phyloP scores from a whole-genome alignment of 768 basidiomycete genomes.

The Boletales sp. region DNA sequence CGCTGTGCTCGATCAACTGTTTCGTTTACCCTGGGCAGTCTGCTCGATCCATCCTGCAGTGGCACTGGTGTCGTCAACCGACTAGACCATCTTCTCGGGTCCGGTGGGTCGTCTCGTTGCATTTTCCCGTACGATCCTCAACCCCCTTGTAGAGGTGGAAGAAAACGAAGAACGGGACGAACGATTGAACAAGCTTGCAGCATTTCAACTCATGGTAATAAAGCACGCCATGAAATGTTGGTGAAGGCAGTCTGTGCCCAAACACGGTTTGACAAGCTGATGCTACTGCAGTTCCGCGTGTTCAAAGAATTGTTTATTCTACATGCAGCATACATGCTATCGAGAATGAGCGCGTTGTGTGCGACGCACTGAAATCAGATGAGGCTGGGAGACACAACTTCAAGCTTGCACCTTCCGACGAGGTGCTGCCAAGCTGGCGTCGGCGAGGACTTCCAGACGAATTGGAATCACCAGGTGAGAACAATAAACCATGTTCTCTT shows the following conservation, averaged over 20 bases:
- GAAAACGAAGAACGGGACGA: conserved; percentile 56
- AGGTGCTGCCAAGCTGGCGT: conserved; percentile 80
- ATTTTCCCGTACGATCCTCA: not conserved
- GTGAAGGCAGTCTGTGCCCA: conserved; percentile 22
- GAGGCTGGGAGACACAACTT: conserved; percentile 65
- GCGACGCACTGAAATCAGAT: conserved; percentile 62
- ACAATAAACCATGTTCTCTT: not conserved
- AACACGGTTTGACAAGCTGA: conserved; percentile 6
- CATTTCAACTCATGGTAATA: conserved; percentile 89
- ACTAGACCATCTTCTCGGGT: conserved; percentile 76
- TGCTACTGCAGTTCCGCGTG: conserved; percentile 59
- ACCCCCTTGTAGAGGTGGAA: conserved; percentile 44
- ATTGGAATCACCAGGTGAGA: conserved; percentile 51
- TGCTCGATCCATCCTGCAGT: conserved; percentile 96
- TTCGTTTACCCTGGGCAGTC: conserved; percentile 37
- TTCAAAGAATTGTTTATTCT: conserved; percentile 86
- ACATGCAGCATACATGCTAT: conserved; percentile 92
- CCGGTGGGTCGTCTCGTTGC: conserved; percentile 43
- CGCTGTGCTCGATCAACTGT: not conserved
- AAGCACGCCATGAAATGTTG: conserved; percentile 93
- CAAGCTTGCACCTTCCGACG: conserved; percentile 56
- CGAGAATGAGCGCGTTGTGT: conserved; percentile 93
- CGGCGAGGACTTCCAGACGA: conserved; percentile 73
- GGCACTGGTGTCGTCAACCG: conserved; percentile 92
- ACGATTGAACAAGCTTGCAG: conserved; percentile 77